Conservation (phyloP, 768 basidiomycete genomes). For the Holtermanniella nyarrowii region DNA sequence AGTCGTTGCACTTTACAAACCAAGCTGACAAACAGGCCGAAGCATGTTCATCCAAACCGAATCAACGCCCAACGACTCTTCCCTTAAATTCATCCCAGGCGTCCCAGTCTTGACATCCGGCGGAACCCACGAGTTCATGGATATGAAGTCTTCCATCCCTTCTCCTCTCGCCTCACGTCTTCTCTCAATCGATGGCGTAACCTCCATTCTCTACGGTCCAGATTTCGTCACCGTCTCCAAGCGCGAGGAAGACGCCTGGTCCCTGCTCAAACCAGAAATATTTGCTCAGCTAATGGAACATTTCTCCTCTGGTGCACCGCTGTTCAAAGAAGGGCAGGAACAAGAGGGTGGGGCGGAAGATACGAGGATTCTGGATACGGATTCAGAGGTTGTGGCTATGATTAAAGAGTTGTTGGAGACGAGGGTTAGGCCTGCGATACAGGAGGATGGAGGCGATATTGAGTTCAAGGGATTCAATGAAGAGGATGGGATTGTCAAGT, state of each 20-base stretch:
- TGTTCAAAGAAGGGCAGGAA: slow-evolving; percentile 75
- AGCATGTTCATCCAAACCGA: slow-evolving; percentile 99
- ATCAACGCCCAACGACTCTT: slow-evolving; percentile 91
- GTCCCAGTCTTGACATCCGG: slow-evolving; percentile 75
- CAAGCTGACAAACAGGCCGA: slow-evolving; percentile 40
- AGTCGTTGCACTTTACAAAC: not conserved
- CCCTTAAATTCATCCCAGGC: slow-evolving; percentile 95
- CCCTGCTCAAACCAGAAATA: slow-evolving; percentile 88
- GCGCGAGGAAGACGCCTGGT: slow-evolving; percentile 54
- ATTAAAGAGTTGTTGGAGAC: slow-evolving; percentile 96
- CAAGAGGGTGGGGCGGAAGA: slow-evolving; percentile 67
- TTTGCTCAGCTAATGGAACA: slow-evolving; percentile 95
- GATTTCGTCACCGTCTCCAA: slow-evolving; percentile 97
- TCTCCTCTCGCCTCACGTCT: slow-evolving; percentile 91
- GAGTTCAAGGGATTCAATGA: slow-evolving; percentile 88
- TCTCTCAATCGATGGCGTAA: slow-evolving; percentile 88
- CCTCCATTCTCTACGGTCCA: slow-evolving; percentile 83
- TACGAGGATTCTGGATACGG: slow-evolving; percentile 82
- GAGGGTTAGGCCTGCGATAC: slow-evolving; percentile 86
- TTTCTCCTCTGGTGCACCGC: slow-evolving; percentile 78
- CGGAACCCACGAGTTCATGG: slow-evolving; percentile 81
- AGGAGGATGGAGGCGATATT: slow-evolving; percentile 98
- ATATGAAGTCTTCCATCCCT: slow-evolving; percentile 69
- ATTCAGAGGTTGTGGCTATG: slow-evolving; percentile 96
- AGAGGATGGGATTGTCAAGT: slow-evolving; percentile 61